Evolutionary conservation across 2,329 filamentous ascomycete species (phyloP).

Genomic region (Aspergillus amoenus): DNA sequence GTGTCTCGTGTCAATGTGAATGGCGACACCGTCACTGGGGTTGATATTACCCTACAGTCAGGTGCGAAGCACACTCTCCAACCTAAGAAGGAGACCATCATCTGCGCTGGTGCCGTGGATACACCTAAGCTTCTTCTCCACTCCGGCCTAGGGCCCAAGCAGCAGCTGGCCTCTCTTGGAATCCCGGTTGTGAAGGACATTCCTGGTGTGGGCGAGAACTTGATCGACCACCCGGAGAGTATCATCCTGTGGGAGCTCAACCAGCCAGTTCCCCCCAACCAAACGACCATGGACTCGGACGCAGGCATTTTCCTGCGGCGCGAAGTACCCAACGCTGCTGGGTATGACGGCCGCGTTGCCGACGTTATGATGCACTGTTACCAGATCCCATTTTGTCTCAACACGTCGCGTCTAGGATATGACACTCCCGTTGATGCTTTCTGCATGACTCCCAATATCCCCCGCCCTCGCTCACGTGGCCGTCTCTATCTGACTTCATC

Average conservation of each 20-base stretch:
- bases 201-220: constrained; percentile 63
- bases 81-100: constrained; percentile 72
- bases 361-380: constrained; percentile 98
- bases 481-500: constrained; percentile 73
- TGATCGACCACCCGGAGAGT: constrained; percentile 64
- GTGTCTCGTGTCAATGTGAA: constrained; percentile 76
- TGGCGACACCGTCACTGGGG: constrained; percentile 68
- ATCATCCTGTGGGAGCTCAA: constrained; percentile 79
- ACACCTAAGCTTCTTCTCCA: constrained; percentile 68
- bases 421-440: constrained; percentile 72
- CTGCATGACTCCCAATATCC: constrained; percentile 92
- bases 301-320: constrained; percentile 85
- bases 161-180: constrained; percentile 51
- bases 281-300: constrained; percentile 90
- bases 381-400: constrained; percentile 88
- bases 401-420: constrained; percentile 78
- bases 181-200: constrained; percentile 61
- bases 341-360: constrained; percentile 70
- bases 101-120: constrained; percentile 78
- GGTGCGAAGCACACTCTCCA: constrained; percentile 56
- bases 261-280: constrained; percentile 71
- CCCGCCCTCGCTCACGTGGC: constrained; percentile 74
- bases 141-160: constrained; percentile 53
- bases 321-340: constrained; percentile 67
- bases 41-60: constrained; percentile 66